Conservation (phyloP, 2,329 filamentous ascomycete genomes). For the Mycosphaerella sp. region DNA sequence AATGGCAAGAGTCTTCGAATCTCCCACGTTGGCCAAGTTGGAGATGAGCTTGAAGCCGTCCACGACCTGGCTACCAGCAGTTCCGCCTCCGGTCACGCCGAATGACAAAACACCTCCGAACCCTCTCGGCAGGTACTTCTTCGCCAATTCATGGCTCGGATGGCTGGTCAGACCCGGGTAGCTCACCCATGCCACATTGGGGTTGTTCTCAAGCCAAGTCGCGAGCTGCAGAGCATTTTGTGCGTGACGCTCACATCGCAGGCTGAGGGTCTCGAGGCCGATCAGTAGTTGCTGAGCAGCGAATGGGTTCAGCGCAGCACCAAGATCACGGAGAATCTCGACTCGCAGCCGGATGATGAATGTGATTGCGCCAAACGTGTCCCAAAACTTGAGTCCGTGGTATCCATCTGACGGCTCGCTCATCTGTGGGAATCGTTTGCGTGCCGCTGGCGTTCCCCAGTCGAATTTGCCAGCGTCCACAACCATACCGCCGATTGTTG, state of each 20-base stretch:
- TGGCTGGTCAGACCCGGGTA: constrained; percentile 86
- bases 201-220: constrained; percentile 73
- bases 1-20: constrained; percentile 90
- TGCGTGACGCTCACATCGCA: constrained; percentile 81
- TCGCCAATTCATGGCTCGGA: constrained; percentile 68
- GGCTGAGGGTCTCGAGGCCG: constrained; percentile 80
- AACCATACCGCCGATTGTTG: constrained; percentile 79
- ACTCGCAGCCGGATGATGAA: constrained; percentile 83
- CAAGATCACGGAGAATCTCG: constrained; percentile 83
- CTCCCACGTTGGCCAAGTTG: constrained; percentile 92
- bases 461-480: constrained; percentile 88
- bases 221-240: constrained; percentile 76
- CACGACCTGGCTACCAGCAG: constrained; percentile 79
- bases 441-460: constrained; percentile 68
- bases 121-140: constrained; percentile 78
- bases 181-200: constrained; percentile 84
- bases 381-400: constrained; percentile 90
- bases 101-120: constrained; percentile 90
- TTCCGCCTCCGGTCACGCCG: constrained; percentile 80
- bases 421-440: constrained; percentile 79
- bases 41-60: constrained; percentile 93
- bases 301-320: constrained; percentile 78
- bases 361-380: constrained; percentile 75
- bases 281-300: constrained; percentile 86
- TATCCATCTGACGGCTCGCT: constrained; percentile 82